Evolutionary conservation across 169 alveolate species (phyloP), one percentile per base, ranked within the genome.

Genomic region (Plasmodium inui): DNA sequence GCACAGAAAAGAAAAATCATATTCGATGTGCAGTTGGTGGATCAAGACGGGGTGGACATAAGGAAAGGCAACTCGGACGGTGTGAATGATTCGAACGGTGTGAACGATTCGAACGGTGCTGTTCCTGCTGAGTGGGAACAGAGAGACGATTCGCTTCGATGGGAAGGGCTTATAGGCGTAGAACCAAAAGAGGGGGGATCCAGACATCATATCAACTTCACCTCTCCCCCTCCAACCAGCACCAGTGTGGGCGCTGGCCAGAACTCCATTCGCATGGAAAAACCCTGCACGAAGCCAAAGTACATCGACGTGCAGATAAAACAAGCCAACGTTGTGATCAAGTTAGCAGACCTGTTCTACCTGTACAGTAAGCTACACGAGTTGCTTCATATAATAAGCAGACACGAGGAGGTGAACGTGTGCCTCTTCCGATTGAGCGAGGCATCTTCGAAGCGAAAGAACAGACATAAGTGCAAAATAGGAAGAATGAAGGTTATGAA

Each of bases 321-420:
- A 19, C 8, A 88, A 78, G 71, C 37, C 44, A 88, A 88, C 28
- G 30, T 88, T 0, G 26, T 26, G 22, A 41, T 88, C 6, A 76
- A 41, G 32, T 41, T 88, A 79, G 73, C 50, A 22, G 94, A 88
- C 32, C 28, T 88, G 5, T 5, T 88, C n/a, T 57, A 57, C 82
- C 50, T 88, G 46, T 14, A 41, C 30, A 88, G 82, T 26, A 88
- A 88, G 26, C 17, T 79, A 2, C 50, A 88, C 53, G 94, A 88
- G 39, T 19, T 57, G 37, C 14, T 22, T 2, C 22, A 79, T 32
- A 39, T 79, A 79, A 14, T 88, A 32, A 79, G 28, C 53, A 61
- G 72, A 41, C 82, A 88, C 67, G 90, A 78, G 70, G 90, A 88
- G 71, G 82, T 88, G 55, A 79, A 88, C 71, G 70, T 79, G 50